These are phyloP conservation scores for Schizochytrium sp. DNA, from an alignment of 108 stramenopile species.

Conservation along the genomic window DNA sequence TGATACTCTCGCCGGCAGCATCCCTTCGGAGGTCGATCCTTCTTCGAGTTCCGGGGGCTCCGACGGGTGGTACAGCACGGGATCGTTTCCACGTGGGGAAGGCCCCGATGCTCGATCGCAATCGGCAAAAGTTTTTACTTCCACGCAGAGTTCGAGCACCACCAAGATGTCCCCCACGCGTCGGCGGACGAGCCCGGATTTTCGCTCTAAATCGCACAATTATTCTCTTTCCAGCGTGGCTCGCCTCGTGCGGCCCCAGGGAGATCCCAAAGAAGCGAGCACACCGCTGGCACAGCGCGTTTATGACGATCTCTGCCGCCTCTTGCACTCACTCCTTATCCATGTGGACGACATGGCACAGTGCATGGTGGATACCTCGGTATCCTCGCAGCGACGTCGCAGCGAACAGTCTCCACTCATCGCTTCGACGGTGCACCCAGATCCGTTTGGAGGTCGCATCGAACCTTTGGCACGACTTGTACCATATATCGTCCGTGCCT, in stretches of 20 bases:
- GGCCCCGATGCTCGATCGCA: too few species aligned
- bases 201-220: background rate
- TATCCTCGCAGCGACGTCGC: background rate
- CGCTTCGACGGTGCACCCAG: background rate
- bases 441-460: background rate
- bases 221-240: background rate
- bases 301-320: background rate
- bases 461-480: background rate
- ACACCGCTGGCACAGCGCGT: background rate
- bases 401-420: background rate
- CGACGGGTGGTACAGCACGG: too few species aligned
- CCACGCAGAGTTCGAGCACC: background rate
- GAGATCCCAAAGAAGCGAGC: background rate
- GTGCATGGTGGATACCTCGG: constrained; percentile 12
- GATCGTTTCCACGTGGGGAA: too few species aligned
- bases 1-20: too few species aligned
- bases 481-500: background rate
- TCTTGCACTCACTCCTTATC: background rate
- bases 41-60: too few species aligned
- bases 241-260: background rate
- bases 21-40: too few species aligned
- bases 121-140: background rate
- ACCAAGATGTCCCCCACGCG: background rate
- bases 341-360: background rate
- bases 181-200: background rate